phyloP scores from a whole-genome alignment of 2,329 filamentous ascomycete genomes.

The Botrytis aclada region DNA sequence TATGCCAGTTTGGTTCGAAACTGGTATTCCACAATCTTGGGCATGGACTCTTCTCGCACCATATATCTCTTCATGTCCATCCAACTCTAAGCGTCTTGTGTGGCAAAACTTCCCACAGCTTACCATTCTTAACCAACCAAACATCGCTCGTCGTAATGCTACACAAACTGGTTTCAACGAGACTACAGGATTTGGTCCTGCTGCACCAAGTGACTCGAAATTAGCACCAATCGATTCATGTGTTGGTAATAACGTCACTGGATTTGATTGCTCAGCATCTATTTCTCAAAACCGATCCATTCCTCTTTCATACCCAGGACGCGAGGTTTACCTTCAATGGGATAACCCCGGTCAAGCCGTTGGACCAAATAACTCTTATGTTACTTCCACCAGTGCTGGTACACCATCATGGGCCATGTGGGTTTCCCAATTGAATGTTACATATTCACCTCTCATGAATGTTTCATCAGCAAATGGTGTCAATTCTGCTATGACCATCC shows the following conservation, averaged over 20 bases:
- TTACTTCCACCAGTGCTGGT: conserved; percentile 60
- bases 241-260: conserved; percentile 51
- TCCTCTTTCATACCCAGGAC: conserved; percentile 72
- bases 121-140: conserved; percentile 71
- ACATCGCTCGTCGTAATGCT: conserved; percentile 64
- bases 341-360: conserved; percentile 64
- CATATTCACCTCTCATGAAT: conserved; percentile 61
- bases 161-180: conserved; percentile 61
- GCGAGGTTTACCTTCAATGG: conserved; percentile 69
- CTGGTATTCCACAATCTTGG: conserved; percentile 80
- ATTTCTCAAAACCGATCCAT: conserved; percentile 67
- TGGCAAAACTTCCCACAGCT: conserved; percentile 84
- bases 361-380: conserved; percentile 80
- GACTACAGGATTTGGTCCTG: conserved; percentile 54
- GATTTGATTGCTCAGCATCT: conserved; percentile 58
- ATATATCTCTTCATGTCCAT: conserved; percentile 74
- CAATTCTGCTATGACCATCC: conserved; percentile 53
- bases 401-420: conserved; percentile 67
- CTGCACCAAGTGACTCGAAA: conserved; percentile 35
- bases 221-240: conserved; percentile 50
- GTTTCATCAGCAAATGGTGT: conserved; percentile 42
- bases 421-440: conserved; percentile 74
- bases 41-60: conserved; percentile 78
- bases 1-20: conserved; percentile 80
- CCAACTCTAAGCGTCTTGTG: conserved; percentile 67